A percentile compares a stretch with the other conserved stretches of the same genome.
These are phyloP conservation scores for Diaporthe sp. DNA, from an alignment of 2,329 filamentous ascomycete genomes.

Conservation along the genomic window DNA sequence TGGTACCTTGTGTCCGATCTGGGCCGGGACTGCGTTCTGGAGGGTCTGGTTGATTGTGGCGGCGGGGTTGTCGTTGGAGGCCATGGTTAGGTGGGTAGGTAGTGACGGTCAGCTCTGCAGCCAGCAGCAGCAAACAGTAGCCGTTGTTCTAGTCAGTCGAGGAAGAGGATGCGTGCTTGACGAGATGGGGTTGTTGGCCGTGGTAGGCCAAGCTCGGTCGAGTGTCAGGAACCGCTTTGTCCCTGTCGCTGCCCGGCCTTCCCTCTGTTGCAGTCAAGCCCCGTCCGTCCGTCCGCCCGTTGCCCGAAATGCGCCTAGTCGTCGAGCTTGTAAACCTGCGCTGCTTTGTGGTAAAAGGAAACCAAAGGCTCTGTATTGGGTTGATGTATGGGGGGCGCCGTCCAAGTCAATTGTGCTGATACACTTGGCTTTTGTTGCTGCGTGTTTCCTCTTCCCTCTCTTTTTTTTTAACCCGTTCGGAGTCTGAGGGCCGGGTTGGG, in stretches of 20 bases:
- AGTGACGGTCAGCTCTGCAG: slow-evolving; percentile 1
- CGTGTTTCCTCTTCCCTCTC: too few relatives aligned
- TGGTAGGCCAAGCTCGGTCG: not conserved
- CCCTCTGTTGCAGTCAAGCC: slow-evolving; percentile 18
- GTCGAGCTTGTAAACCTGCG: slow-evolving; percentile 8
- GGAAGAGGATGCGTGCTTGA: not conserved
- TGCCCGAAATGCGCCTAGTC: slow-evolving; percentile 27
- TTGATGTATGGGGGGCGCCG: not conserved
- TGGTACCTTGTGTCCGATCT: slow-evolving; percentile 57
- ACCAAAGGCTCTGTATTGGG: not conserved
- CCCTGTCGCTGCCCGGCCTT: not conserved
- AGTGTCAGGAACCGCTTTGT: slow-evolving; percentile 9
- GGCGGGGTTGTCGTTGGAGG: slow-evolving; percentile 45
- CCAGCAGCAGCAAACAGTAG: not conserved
- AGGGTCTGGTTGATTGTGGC: slow-evolving; percentile 51
- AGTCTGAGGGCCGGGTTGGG: slow-evolving; percentile 27
- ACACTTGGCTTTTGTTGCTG: slow-evolving; percentile 9
- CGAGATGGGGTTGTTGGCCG: not conserved
- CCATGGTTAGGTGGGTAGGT: slow-evolving; percentile 11
- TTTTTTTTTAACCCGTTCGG: not conserved
- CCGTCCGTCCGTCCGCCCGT: slow-evolving; percentile 30
- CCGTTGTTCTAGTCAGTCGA: not conserved
- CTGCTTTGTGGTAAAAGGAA: not conserved
- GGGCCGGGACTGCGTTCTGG: slow-evolving; percentile 50
- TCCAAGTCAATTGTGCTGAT: slow-evolving; percentile 18